Conservation (phyloP, 2,329 filamentous ascomycete species). For the Xylariaceae sp. region DNA sequence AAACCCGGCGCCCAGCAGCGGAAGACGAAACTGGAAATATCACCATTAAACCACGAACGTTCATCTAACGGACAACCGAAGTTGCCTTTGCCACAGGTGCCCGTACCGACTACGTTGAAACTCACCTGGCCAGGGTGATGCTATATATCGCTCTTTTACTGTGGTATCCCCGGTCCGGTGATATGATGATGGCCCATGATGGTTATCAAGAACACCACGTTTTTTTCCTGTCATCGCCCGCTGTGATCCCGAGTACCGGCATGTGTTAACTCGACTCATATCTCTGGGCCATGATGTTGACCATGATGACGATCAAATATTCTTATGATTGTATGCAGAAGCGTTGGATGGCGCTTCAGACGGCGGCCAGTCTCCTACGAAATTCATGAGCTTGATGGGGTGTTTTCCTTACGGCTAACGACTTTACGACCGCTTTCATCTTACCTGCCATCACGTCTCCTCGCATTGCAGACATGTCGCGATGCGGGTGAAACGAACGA, state of each 20-base stretch:
- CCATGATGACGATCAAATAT: no score
- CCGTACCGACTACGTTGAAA: constrained; percentile 18
- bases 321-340: no score
- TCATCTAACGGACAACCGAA: constrained; percentile 4
- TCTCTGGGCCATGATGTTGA: no score
- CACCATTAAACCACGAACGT: neutral
- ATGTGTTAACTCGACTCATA: no score
- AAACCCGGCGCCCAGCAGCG: constrained; percentile 22
- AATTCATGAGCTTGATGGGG: neutral
- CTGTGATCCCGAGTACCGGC: no score
- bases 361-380: no score
- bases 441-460: neutral
- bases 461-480: no score
- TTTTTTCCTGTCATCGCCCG: no score
- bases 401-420: neutral
- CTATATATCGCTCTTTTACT: constrained; percentile 1
- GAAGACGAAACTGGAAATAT: constrained; percentile 16
- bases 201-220: no score
- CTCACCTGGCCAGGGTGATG: neutral
- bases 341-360: no score
- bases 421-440: neutral
- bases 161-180: neutral
- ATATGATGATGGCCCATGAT: no score
- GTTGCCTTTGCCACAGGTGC: constrained; percentile 13
- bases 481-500: no score